Base-by-base conservation (phyloP, 352 stramenopile species). In the Phytophthora vignae region DNA sequence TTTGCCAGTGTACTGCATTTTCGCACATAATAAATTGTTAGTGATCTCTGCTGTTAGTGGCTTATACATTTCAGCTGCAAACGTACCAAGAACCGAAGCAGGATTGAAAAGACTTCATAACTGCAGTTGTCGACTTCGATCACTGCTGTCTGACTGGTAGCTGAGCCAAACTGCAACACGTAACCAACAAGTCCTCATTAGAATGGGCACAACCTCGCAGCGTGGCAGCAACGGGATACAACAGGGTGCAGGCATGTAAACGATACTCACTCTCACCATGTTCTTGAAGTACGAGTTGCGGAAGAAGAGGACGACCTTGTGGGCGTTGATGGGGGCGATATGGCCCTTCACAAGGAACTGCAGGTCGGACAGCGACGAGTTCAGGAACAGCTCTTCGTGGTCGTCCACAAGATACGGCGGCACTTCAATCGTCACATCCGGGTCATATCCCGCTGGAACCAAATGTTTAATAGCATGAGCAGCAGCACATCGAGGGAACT, bases 221-320 rank as follows among this genome's bases (percentile, higher is more conserved):
- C 61, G 11, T 4, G 19, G 27, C 33, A 60, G 22, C 36, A 57
- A 63, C 4, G 14, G 29, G 12, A 22, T 12, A n/a, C 33, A 60
- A 49, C 15, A 36, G 50, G 15, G 10, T 58, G 36, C 33, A 67
- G 33, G 38, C 22, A 71, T 72, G 64, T n/a, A 73, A 66, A 60
- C 58, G 64, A 73, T 76, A 90, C 84, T 92, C 77, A 94, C 87
- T 85, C 82, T 85, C 84, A 97, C 90, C 87, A 96, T 90, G 74
- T 93, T 93, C 83, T 97, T 97, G 84, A 97, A 97, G 74, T 96
- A 97, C 66, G 90, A 91, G 66, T 97, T 97, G 36, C 90, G 88
- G 69, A 97, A 95, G 67, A 95, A 96, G 10, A 97, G 78, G 25
- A 97, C 90, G 21, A 97, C 90, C 61, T 95, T 95, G 77, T 97